phyloP scores from a whole-genome alignment of 805 yeast species.

The Starmera dryadoides region DNA sequence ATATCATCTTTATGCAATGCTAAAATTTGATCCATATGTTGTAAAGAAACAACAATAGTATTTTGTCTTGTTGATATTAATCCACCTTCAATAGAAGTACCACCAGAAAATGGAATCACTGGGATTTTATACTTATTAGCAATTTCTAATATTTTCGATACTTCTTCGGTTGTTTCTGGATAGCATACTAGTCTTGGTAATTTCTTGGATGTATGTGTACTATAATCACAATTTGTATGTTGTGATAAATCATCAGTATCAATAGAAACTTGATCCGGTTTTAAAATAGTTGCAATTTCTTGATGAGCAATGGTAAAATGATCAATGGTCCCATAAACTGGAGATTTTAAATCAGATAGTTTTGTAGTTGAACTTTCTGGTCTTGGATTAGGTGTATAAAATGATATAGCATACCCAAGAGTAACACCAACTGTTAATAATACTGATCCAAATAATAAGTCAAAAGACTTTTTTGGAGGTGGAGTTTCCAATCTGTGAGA shows the following conservation, averaged over 20 bases:
- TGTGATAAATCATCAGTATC: background rate
- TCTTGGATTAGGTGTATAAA: background rate
- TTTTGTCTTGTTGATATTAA: constrained; percentile 55
- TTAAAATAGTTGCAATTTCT: background rate
- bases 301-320: background rate
- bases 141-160: constrained; percentile 49
- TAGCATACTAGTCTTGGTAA: constrained; percentile 50
- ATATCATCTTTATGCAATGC: constrained; percentile 51
- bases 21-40: constrained; percentile 48
- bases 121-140: constrained; percentile 54
- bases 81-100: constrained; percentile 75
- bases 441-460: background rate
- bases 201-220: constrained; percentile 43
- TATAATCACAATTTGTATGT: constrained; percentile 29
- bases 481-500: too few relatives aligned
- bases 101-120: constrained; percentile 66
- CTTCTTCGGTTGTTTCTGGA: constrained; percentile 57
- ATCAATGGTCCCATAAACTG: background rate
- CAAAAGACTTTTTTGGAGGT: background rate
- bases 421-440: background rate
- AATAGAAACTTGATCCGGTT: background rate
- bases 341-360: background rate
- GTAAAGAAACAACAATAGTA: constrained; percentile 37
- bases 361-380: background rate
- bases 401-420: background rate